Evolutionary conservation across 2,329 filamentous ascomycete species (phyloP).

Genomic region (Cordyceps pruinosa): DNA sequence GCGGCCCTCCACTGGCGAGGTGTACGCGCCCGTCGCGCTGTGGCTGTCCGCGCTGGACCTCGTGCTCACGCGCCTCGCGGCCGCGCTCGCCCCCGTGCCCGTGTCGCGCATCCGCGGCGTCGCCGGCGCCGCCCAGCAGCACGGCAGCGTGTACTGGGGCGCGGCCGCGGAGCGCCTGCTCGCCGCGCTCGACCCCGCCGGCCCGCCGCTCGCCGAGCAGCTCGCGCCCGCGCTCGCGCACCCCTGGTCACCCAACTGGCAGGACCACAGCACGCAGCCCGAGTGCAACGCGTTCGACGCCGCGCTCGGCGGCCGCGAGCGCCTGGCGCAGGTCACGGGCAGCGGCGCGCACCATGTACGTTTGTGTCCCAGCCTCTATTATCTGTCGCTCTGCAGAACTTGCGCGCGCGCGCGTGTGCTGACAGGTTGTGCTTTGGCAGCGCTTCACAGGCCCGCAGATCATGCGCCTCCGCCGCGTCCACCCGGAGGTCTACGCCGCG

Average conservation of each 20-base stretch:
- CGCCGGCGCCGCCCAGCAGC: constrained; percentile 92
- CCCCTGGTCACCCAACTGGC: constrained; percentile 91
- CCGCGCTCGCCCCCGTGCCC: constrained; percentile 57
- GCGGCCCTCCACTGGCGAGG: constrained; percentile 76
- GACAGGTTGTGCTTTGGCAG: constrained; percentile 36
- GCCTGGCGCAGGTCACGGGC: constrained; percentile 73
- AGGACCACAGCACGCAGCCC: constrained; percentile 87
- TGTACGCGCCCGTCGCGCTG: constrained; percentile 87
- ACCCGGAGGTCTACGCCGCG: constrained; percentile 72
- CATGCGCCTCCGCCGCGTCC: constrained; percentile 72
- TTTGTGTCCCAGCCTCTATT: no score
- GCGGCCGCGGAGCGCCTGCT: constrained; percentile 60
- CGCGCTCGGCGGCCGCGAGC: constrained; percentile 56
- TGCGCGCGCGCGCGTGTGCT: background rate
- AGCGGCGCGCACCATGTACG: constrained; percentile 90
- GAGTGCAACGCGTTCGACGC: constrained; percentile 87
- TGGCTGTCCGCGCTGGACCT: constrained; percentile 91
- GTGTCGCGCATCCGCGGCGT: constrained; percentile 72
- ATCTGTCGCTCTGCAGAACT: no score
- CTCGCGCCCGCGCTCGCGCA: constrained; percentile 62
- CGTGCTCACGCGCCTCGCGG: constrained; percentile 65
- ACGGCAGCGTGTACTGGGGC: constrained; percentile 94
- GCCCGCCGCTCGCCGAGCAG: constrained; percentile 48
- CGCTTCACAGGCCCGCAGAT: constrained; percentile 98
- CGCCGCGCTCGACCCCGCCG: constrained; percentile 48